A percentile compares a stretch with the other conserved stretches of the same genome.
phyloP scores from a whole-genome alignment of 257 asterid species.

The Avicennia marina region DNA sequence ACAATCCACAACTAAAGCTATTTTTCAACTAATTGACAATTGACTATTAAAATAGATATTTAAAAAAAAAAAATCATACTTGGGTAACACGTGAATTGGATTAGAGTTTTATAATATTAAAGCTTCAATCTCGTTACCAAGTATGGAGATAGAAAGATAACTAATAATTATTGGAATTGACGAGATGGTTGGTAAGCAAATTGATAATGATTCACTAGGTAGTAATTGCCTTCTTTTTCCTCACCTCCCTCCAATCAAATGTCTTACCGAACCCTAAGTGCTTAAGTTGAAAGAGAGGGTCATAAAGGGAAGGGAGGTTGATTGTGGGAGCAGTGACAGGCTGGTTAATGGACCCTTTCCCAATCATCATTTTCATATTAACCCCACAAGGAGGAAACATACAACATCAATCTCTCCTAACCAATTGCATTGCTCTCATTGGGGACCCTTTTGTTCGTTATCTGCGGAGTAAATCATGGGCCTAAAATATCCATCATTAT shows the following conservation, averaged over 20 bases:
- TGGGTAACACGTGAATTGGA: too few relatives aligned
- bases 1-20: too few relatives aligned
- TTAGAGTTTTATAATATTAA: too few relatives aligned
- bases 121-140: not conserved
- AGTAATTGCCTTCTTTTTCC: slow-evolving; percentile 18
- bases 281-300: slow-evolving; percentile 57
- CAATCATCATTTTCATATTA: slow-evolving; percentile 27
- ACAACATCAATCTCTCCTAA: slow-evolving; percentile 42
- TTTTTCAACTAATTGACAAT: too few relatives aligned
- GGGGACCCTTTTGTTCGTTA: slow-evolving; percentile 46
- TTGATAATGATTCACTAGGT: slow-evolving; percentile 28
- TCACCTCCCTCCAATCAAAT: slow-evolving; percentile 20
- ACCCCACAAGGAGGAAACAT: slow-evolving; percentile 43
- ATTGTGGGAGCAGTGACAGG: slow-evolving; percentile 46
- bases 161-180: slow-evolving; percentile 17
- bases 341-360: slow-evolving; percentile 45
- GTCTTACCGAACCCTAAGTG: slow-evolving; percentile 38
- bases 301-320: slow-evolving; percentile 46
- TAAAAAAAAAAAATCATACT: too few relatives aligned
- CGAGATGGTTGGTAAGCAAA: slow-evolving; percentile 43
- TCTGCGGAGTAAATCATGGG: slow-evolving; percentile 52
- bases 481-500: not conserved
- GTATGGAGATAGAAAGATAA: slow-evolving; percentile 5
- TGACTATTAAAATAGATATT: too few relatives aligned
- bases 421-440: slow-evolving; percentile 18